Base-by-base conservation (phyloP, 2,329 filamentous ascomycete species). In the Ceratocystis lukuohia region DNA sequence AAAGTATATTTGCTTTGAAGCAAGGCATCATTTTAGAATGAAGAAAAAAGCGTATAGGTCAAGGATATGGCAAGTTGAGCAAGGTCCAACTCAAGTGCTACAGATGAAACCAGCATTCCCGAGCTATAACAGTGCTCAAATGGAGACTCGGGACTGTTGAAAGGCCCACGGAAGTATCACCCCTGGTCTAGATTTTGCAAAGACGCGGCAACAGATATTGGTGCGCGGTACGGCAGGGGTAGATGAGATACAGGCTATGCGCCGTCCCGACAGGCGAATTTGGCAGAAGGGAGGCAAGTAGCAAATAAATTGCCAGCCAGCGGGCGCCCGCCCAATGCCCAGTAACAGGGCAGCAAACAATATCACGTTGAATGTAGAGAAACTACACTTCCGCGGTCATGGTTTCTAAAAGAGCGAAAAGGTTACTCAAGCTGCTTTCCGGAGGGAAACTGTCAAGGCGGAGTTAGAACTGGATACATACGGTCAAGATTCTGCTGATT, bases 311-410 rank as follows among this genome's bases (percentile, higher is more conserved):
- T 22, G 20, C 22, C 22, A 10, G 15, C 10, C 20, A 15, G 10
- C 6, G 20, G 12, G 15, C 25, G 8, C 30, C 33, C 8, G 30
- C 45, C 77, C 68, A 82, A 82, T 71, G 82, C 74, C 22, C 82
- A 81, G 62, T 82, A 82, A 33, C 22, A 33, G 30, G 10, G 17
- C 17, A 59, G 37, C 37, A 59, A 59, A 25, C 30, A 59, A 59
- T n/a, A 22, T n/a, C 17, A 37, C 33, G 28, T 20, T 53, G 30
- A 17, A 50, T 33, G 62, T 37, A 30, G 17, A 37, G 20, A 46
- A 64, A 22, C 45, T 64, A 64, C 45, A 64, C 46, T 30, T 46
- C 62, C 10, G n/a, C 45, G 45, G 30, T 53, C 62, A 64, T 50
- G 62, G n/a, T 48, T 28, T 64, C 62, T 64, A 64, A 10, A 53